A percentile compares a stretch with the other conserved stretches of the same genome.
Evolutionary conservation across 108 stramenopile genomes (phyloP).

Genomic region (Skeletonema costatum): DNA sequence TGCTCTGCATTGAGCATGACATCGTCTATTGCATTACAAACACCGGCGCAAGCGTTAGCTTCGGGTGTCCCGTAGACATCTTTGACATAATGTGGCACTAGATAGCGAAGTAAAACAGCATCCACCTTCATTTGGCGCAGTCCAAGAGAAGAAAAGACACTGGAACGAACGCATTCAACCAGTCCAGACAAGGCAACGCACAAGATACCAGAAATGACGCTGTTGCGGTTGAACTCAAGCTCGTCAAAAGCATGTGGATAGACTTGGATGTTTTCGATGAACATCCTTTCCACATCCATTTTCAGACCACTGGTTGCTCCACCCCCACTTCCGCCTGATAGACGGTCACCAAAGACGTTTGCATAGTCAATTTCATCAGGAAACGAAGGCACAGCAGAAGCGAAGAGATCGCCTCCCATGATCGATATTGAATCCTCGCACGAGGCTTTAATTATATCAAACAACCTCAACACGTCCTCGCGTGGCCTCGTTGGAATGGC

Average conservation of each 20-base stretch:
- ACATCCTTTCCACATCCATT: conserved; percentile 89
- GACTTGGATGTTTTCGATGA: conserved; percentile 69
- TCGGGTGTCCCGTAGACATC: conserved; percentile 66
- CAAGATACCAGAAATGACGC: conserved; percentile 60
- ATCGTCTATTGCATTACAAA: conserved; percentile 55
- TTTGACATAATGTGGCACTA: conserved; percentile 80
- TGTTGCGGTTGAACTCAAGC: conserved; percentile 58
- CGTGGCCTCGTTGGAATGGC: conserved; percentile 55
- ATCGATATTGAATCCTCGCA: conserved; percentile 72
- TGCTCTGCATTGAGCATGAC: conserved; percentile 55
- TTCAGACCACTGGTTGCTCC: conserved; percentile 64
- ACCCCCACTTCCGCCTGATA: conserved; percentile 21
- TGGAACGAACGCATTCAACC: conserved; percentile 63
- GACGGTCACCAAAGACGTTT: conserved; percentile 37
- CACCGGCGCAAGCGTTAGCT: conserved; percentile 36
- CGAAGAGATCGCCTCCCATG: conserved; percentile 71
- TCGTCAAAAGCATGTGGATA: conserved; percentile 65
- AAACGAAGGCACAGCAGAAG: conserved; percentile 64
- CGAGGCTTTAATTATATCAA: conserved; percentile 60
- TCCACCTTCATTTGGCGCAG: conserved; percentile 82
- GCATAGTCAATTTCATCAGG: conserved; percentile 62
- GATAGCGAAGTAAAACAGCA: conserved; percentile 65
- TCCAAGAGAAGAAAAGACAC: conserved; percentile 57
- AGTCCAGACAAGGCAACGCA: conserved; percentile 66
- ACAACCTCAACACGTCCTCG: conserved; percentile 45